phyloP scores from a whole-genome alignment of 2,329 filamentous ascomycete species.

The Venturia oleaginea region DNA sequence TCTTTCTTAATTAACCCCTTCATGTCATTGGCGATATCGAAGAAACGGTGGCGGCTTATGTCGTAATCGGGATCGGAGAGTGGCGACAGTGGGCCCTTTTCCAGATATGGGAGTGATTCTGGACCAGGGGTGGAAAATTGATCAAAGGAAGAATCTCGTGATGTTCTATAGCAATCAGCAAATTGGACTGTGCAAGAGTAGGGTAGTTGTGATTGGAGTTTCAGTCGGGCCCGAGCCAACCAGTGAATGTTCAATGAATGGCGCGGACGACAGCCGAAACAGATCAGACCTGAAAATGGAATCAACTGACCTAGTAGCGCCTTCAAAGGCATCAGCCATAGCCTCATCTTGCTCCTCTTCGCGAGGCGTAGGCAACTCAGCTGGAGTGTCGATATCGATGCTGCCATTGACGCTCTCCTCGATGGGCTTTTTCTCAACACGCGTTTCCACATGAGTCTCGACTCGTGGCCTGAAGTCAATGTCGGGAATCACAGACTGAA shows the following conservation, averaged over 20 bases:
- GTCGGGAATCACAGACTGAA: constrained; percentile 7
- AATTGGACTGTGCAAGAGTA: too few species aligned
- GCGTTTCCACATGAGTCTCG: not conserved
- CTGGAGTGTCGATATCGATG: not conserved
- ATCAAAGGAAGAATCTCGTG: constrained; percentile 20
- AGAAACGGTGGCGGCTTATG: constrained; percentile 25
- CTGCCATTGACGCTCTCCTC: not conserved
- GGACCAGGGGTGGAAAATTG: constrained; percentile 32
- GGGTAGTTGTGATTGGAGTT: not conserved
- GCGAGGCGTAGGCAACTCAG: not conserved
- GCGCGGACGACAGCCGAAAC: not conserved
- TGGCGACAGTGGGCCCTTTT: constrained; percentile 34
- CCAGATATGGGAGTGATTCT: constrained; percentile 36
- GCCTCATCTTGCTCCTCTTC: constrained; percentile 8
- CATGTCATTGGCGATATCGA: constrained; percentile 29
- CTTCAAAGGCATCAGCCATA: constrained; percentile 1
- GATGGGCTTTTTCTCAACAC: not conserved
- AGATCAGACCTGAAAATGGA: not conserved
- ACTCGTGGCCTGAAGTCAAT: constrained; percentile 6
- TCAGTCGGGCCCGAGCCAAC: not conserved
- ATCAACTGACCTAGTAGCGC: not conserved
- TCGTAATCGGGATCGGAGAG: constrained; percentile 32
- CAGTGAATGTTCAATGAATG: not conserved
- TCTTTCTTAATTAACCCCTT: constrained; percentile 26
- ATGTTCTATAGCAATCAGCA: constrained; percentile 9